phyloP scores from a whole-genome alignment of 108 stramenopile species.

The Aurantiochytrium sp. region DNA sequence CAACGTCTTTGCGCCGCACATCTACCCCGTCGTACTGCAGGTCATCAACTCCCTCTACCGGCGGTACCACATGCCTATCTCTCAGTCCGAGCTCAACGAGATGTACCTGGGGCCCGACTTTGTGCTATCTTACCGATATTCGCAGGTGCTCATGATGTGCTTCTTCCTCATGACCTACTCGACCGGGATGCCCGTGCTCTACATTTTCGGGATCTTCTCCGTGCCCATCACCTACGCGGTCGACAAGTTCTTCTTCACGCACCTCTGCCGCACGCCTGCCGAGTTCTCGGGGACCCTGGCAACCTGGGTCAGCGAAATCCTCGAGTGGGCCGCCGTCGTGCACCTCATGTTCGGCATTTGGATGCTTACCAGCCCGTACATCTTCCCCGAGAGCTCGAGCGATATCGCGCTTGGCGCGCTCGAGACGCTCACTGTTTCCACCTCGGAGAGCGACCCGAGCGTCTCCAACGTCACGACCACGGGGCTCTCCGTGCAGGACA shows the following conservation, averaged over 20 bases:
- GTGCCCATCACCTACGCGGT: background rate
- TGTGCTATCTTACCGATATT: background rate
- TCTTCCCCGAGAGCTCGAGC: background rate
- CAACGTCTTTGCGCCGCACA: background rate
- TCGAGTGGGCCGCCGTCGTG: background rate
- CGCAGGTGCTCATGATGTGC: background rate
- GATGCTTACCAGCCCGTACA: background rate
- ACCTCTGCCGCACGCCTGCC: background rate
- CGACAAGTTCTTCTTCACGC: background rate
- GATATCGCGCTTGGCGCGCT: background rate
- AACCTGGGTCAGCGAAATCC: background rate
- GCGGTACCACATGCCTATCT: background rate
- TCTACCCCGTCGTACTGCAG: background rate
- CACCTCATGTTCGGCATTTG: background rate
- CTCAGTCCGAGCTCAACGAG: background rate
- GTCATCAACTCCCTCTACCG: background rate
- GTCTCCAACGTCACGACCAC: background rate
- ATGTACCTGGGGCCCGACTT: background rate
- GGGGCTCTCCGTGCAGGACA: background rate
- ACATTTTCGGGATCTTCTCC: background rate
- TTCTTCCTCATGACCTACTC: background rate
- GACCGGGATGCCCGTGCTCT: background rate
- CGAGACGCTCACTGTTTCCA: background rate
- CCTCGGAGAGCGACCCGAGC: background rate
- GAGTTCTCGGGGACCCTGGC: background rate